Base-by-base conservation (phyloP, 179 eudicot genomes). In the Corrigiola litoralis region DNA sequence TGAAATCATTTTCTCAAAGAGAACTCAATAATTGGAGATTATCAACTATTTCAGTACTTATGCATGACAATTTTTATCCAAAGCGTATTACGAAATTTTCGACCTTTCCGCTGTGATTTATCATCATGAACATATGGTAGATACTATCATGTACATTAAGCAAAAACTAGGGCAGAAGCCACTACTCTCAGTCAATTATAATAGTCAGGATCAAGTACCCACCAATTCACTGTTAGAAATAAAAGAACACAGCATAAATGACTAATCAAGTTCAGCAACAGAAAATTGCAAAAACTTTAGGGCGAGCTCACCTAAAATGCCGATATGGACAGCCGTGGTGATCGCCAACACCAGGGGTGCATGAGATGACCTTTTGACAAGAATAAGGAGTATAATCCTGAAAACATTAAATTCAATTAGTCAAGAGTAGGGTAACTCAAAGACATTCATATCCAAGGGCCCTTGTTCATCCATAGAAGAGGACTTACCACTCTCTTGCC, bases 261-360 rank as follows among this genome's bases (percentile, higher is more conserved):
- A n/a, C n/a, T n/a, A n/a, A n/a, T n/a, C n/a, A n/a, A n/a, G n/a
- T n/a, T n/a, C n/a, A n/a, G n/a, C n/a, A n/a, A n/a, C n/a, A n/a
- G n/a, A n/a, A n/a, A n/a, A n/a, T n/a, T 47, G 47, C 52, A 18
- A 47, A 27, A 51, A 27, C 27, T n/a, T n/a, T 10, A 53, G 47
- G 51, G 25, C 24, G 17, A 68, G 28, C 61, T 66, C 31, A 92
- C 98, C 95, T 91, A 85, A 95, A 95, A 79, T 94, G 97, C 13
- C 97, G 96, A 79, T 83, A 94, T 14, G 99, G 97, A 63, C 99
- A 94, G 44, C 99, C 99, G 75, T 94, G 99, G 68, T 88, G 91
- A 80, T 94, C 99, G 50, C 99, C 99, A 67, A 85, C 96, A 70
- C 96, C 85, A 20, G 97, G 97, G 54, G 92, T 83, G 70, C 84